A percentile compares a stretch with the other conserved stretches of the same genome.
Evolutionary conservation across 2,329 filamentous ascomycete species (phyloP).

Genomic region (Cercospora berteroae): DNA sequence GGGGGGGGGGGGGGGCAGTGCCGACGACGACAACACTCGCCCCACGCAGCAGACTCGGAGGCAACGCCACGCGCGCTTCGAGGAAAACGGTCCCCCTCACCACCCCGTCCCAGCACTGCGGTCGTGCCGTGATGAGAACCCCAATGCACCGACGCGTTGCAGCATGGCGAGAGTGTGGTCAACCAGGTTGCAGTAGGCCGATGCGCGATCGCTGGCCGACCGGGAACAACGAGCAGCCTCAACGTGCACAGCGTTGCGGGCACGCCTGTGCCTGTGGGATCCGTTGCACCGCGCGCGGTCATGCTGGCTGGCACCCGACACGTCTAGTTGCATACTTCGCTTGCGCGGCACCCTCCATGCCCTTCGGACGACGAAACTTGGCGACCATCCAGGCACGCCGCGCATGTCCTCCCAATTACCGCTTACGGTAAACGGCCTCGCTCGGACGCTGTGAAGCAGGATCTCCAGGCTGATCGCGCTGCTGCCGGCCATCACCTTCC

Average conservation of each 20-base stretch:
- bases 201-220: neutral
- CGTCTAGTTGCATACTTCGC: conserved; percentile 7
- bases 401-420: neutral
- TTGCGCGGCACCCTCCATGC: conserved; percentile 3
- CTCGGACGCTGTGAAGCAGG: neutral
- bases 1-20: neutral
- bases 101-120: neutral
- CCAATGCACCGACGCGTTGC: neutral
- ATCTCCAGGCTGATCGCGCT: conserved; percentile 20
- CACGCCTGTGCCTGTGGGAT: neutral
- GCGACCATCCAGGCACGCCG: conserved; percentile 11
- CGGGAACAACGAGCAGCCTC: neutral
- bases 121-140: neutral
- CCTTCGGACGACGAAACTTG: conserved; percentile 13
- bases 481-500: conserved; percentile 14
- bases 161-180: neutral
- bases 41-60: neutral
- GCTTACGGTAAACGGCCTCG: neutral
- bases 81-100: neutral
- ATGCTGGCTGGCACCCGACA: neutral
- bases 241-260: conserved; percentile 11
- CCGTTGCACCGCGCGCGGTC: neutral
- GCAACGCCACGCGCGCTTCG: conserved; percentile 6
- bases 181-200: conserved; percentile 7
- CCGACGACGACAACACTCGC: neutral